A percentile compares a stretch with the other conserved stretches of the same genome.
These are phyloP conservation scores for Gyrodon lividus DNA, from an alignment of 768 basidiomycete genomes.

Conservation along the genomic window DNA sequence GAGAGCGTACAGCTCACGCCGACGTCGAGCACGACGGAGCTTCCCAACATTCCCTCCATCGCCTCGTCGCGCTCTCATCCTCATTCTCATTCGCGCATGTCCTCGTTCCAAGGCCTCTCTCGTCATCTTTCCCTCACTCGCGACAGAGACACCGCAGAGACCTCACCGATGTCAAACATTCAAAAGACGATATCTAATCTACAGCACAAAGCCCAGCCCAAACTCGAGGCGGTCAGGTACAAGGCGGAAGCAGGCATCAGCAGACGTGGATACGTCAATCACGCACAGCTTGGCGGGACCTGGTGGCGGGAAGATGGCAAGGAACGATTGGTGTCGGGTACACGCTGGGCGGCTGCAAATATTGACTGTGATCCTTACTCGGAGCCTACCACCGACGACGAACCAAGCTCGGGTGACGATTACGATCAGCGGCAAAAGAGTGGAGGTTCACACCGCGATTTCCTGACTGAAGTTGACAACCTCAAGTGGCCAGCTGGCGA, in stretches of 20 bases:
- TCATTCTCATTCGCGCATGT: slow-evolving; percentile 12
- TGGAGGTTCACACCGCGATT: slow-evolving; percentile 9
- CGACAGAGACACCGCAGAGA: slow-evolving; percentile 19
- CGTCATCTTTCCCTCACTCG: slow-evolving; percentile 41
- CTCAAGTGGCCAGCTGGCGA: slow-evolving; percentile 62
- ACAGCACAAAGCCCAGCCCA: slow-evolving; percentile 46
- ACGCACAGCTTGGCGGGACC: slow-evolving; percentile 24
- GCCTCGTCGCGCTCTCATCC: slow-evolving; percentile 12
- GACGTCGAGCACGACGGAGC: slow-evolving; percentile 13
- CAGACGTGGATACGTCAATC: slow-evolving; percentile 54
- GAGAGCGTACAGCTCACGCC: slow-evolving; percentile 59
- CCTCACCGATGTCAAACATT: slow-evolving; percentile 38
- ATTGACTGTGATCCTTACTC: slow-evolving; percentile 20
- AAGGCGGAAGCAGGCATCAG: slow-evolving; percentile 72
- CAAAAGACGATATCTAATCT: slow-evolving; percentile 44
- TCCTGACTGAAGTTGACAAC: slow-evolving; percentile 39
- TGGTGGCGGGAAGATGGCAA: slow-evolving; percentile 36
- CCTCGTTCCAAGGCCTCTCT: slow-evolving; percentile 30
- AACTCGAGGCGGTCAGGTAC: slow-evolving; percentile 60
- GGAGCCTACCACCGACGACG: slow-evolving; percentile 27
- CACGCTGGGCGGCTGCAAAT: slow-evolving; percentile 31
- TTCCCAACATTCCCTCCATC: slow-evolving; percentile 8
- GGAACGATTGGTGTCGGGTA: slow-evolving; percentile 38
- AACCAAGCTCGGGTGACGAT: slow-evolving; percentile 21
- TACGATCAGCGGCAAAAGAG: slow-evolving; percentile 4